Base-by-base conservation (phyloP, 176 grass and related monocot genomes). In the Carex littledalei region DNA sequence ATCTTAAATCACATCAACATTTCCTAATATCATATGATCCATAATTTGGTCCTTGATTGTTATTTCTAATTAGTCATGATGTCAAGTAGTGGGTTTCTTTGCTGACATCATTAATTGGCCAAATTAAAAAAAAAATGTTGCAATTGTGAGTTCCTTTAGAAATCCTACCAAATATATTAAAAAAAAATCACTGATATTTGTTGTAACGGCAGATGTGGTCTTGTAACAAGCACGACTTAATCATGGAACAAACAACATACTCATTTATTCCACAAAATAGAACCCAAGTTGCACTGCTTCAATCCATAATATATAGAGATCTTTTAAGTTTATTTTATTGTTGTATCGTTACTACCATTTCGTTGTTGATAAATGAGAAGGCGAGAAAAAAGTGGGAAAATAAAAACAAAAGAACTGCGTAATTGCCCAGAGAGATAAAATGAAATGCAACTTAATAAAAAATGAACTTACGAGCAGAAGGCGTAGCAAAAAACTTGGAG, bases 1-100 rank as follows among this genome's bases (percentile, higher is more conserved):
- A 60, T 79, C 91, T 85, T 88, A 58, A 87, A 83, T 35, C n/a
- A 63, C 60, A 63, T 7, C 60, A 24, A 63, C 60, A 24, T 21
- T 8, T 22, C 60, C 20, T 63, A 63, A 63, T 63, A 63, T 22
- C 7, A 63, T 63, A n/a, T 11, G 60, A 63, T 63, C 20, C 8
- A 6, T 77, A 7, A 55, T 26, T 26, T 26, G 29, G 29, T 29
- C 47, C 47, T 50, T 50, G 47, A 50, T 74, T 35, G 31, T 9
- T 68, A 17, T 68, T 35, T 37, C 32, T 68, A 35, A 34, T 68
- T 68, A 31, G 5, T 37, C 61, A 68, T 37, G 65, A 35, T 18
- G 15, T 68, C 65, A 68, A 68, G 31, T 37, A 8, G 29, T 68
- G 26, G 21, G 20, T 29, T 63, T 24, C 26, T 8, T 20, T 26